Percentiles rank a stretch among this genome's conserved stretches.
phyloP scores from a whole-genome alignment of 768 basidiomycete genomes.

The Sporobolomyces phaffii region DNA sequence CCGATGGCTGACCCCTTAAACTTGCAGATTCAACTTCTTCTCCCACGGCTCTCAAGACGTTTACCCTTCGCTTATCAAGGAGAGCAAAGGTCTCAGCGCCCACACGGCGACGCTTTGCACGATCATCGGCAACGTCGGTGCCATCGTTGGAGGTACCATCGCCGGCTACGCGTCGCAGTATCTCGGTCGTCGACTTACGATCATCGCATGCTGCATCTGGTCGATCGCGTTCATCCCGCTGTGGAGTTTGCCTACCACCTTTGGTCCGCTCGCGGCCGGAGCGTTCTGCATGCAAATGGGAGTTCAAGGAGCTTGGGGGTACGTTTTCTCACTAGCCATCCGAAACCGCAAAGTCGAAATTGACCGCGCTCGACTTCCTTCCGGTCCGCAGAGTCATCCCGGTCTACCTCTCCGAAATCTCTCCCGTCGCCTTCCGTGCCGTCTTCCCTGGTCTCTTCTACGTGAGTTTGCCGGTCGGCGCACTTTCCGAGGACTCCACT shows the following conservation, averaged over 20 bases:
- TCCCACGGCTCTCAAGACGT: conserved; percentile 60
- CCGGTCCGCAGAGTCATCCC: conserved; percentile 50
- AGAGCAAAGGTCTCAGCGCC: conserved; percentile 30
- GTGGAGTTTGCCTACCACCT: conserved; percentile 72
- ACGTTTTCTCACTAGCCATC: too few species aligned
- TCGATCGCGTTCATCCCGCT: conserved; percentile 54
- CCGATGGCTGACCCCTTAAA: conserved; percentile 41
- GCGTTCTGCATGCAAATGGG: conserved; percentile 74
- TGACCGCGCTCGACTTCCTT: too few species aligned
- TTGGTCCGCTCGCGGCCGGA: conserved; percentile 63
- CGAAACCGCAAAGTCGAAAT: too few species aligned
- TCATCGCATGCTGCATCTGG: conserved; percentile 59
- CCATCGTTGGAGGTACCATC: conserved; percentile 19
- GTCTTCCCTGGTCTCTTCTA: conserved; percentile 67
- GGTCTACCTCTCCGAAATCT: conserved; percentile 74
- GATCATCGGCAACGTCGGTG: conserved; percentile 44
- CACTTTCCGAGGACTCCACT: neutral
- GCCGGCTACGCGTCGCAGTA: conserved; percentile 57
- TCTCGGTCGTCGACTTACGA: conserved; percentile 75
- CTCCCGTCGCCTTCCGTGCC: conserved; percentile 80
- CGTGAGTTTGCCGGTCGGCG: neutral
- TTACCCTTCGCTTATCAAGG: conserved; percentile 32
- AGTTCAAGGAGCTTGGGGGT: conserved; percentile 31
- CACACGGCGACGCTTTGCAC: conserved; percentile 37
- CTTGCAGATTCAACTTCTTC: conserved; percentile 60